Base-by-base conservation (phyloP, 2,329 filamentous ascomycete species). In the Aspergillus vadensis region DNA sequence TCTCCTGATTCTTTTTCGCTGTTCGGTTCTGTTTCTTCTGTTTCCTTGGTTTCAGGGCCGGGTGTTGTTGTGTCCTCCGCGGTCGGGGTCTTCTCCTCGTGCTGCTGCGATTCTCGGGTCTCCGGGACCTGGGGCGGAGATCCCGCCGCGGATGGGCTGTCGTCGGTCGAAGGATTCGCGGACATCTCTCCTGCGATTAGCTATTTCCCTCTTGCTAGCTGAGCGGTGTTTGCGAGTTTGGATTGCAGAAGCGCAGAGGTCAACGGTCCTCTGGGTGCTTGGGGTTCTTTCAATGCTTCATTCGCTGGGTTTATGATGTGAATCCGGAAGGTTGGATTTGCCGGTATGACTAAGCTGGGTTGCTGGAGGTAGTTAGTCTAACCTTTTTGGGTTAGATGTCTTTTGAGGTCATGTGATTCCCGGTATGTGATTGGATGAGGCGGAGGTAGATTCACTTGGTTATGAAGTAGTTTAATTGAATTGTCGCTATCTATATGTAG, bases 21-120 rank as follows among this genome's bases (percentile, higher is more conserved):
- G 36, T 47, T 39, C 27, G 65, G 61, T 58, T 70, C 57, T 23
- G 61, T 32, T 50, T 61, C 54, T 43, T 61, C 53, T 48, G 5
- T 63, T 47, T 32, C 62, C 25, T 1, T 55, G 8, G 32, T 4
- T 58, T 52, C 38, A 6, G 12, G 15, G 25, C 25, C 15, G 12
- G 21, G 14, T 49, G 32, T 52, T 25, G 8, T 10, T 25, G 8
- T 10, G 23, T 27, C 25, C 38, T 27, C 56, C 54, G 41, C 62
- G 56, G 54, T 59, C 61, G 25, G 65, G 56, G 32, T 60, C 49
- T 55, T 64, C 63, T 56, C 81, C 27, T 30, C 9, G 9, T 30
- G 27, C 27, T 70, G 70, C 69, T 76, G 15, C 41, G 15, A 9
- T 52, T 53, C n/a, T 43, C 36, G 32, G 32, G 12, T 36, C 32